Evolutionary conservation across 1,284 basidiomycete genomes (phyloP).

Genomic region (Ustilago nuda): DNA sequence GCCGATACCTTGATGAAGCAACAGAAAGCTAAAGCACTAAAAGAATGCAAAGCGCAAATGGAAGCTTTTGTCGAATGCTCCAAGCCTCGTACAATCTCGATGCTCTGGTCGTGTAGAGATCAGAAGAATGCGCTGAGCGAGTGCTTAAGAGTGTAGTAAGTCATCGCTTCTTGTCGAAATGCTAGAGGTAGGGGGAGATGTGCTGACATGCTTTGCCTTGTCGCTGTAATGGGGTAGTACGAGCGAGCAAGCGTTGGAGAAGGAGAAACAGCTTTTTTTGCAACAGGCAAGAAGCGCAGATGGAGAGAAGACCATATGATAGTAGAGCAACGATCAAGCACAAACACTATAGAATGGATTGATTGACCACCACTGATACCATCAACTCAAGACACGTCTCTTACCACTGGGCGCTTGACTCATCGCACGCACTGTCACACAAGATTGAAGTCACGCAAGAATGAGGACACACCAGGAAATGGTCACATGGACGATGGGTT

Average conservation of each 20-base stretch:
- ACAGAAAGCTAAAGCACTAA: conserved; percentile 39
- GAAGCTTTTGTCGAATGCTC: conserved; percentile 43
- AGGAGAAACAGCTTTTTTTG: conserved; percentile 32
- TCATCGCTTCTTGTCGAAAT: neutral
- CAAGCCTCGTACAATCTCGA: conserved; percentile 38
- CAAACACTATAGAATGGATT: neutral
- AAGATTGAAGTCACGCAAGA: neutral
- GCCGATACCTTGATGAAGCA: conserved; percentile 42
- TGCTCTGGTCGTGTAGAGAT: conserved; percentile 39
- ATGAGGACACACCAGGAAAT: neutral
- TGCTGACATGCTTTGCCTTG: conserved; percentile 3
- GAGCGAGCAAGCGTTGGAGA: conserved; percentile 39
- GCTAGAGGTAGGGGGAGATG: neutral
- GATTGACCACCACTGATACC: neutral
- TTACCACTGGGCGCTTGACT: neutral
- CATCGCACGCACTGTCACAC: neutral
- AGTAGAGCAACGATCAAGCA: neutral
- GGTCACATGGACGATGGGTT: neutral
- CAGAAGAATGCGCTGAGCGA: conserved; percentile 26
- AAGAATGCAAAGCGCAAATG: conserved; percentile 40
- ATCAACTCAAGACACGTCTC: neutral
- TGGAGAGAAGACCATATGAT: conserved; percentile 14
- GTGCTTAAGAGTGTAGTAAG: conserved; percentile 44
- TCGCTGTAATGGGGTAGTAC: conserved; percentile 20
- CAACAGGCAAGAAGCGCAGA: conserved; percentile 9